A percentile compares a stretch with the other conserved stretches of the same genome.
Evolutionary conservation across 2,329 filamentous ascomycete genomes (phyloP).

Genomic region (Colletotrichum gigasporum): DNA sequence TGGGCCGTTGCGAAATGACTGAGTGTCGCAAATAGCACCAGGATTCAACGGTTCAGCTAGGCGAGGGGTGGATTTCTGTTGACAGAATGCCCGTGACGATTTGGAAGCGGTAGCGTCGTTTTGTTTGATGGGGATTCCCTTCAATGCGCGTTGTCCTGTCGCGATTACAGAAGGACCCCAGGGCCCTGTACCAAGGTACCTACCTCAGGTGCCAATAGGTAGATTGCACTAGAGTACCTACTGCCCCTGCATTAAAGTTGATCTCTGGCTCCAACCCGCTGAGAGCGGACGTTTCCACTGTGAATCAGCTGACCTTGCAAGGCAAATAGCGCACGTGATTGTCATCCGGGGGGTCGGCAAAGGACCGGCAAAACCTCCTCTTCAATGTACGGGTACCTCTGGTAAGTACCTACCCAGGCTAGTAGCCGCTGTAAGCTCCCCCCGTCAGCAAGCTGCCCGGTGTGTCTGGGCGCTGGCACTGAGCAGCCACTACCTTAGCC

Average conservation of each 20-base stretch:
- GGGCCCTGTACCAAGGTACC: constrained; percentile 13
- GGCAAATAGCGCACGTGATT: constrained; percentile 28
- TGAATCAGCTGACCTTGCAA: constrained; percentile 7
- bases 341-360: constrained; percentile 25
- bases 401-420: constrained; percentile 3
- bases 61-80: background rate
- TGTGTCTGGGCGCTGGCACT: background rate
- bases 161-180: constrained; percentile 24
- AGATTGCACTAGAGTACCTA: no score
- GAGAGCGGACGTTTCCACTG: constrained; percentile 11
- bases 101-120: constrained; percentile 7
- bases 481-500: constrained; percentile 1
- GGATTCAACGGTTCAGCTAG: background rate
- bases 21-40: background rate
- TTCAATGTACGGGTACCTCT: background rate
- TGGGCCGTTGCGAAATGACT: background rate
- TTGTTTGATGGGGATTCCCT: constrained; percentile 22
- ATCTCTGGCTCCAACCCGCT: background rate
- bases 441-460: constrained; percentile 4
- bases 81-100: constrained; percentile 9
- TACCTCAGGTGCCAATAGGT: no score
- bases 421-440: constrained; percentile 10
- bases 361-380: constrained; percentile 26
- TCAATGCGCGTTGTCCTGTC: constrained; percentile 22
- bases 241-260: constrained; percentile 16